These are phyloP conservation scores for Wickerhamomyces pijperi DNA, from an alignment of 805 yeast species.

Conservation along the genomic window DNA sequence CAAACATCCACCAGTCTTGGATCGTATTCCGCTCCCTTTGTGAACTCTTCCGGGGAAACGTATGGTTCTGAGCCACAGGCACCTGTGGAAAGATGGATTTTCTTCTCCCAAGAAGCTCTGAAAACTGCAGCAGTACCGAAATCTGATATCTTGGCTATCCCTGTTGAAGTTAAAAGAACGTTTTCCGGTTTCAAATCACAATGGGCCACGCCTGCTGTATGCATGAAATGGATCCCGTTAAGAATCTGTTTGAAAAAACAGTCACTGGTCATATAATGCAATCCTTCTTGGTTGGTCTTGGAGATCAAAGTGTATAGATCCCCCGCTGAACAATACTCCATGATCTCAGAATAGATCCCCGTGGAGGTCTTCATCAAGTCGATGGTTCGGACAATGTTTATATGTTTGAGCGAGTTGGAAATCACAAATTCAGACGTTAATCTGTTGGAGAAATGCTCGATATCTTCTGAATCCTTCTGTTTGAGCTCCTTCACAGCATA, in stretches of 20 bases:
- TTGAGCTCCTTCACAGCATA: conserved; percentile 93
- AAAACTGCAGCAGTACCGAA: conserved; percentile 90
- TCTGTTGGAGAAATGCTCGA: conserved; percentile 88
- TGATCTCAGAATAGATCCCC: conserved; percentile 73
- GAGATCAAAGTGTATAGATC: conserved; percentile 56
- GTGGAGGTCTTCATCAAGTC: conserved; percentile 70
- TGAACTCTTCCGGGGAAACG: conserved; percentile 84
- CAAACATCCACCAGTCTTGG: conserved; percentile 79
- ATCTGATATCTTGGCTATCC: conserved; percentile 64
- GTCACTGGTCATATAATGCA: conserved; percentile 64
- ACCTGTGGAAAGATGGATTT: conserved; percentile 59
- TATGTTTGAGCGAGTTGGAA: conserved; percentile 63
- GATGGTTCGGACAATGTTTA: conserved; percentile 64
- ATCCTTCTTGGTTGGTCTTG: conserved; percentile 36
- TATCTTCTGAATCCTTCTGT: conserved; percentile 91
- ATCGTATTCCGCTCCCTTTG: conserved; percentile 46
- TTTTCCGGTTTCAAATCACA: conserved; percentile 90
- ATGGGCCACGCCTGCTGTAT: conserved; percentile 86
- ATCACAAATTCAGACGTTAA: conserved; percentile 87
- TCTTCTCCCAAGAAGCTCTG: conserved; percentile 80
- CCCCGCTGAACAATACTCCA: conserved; percentile 93
- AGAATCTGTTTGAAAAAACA: conserved; percentile 83
- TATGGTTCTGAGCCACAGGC: conserved; percentile 84
- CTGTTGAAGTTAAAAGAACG: conserved; percentile 54
- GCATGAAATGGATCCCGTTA: conserved; percentile 77